Evolutionary conservation across 352 stramenopile genomes (phyloP).

Genomic region (Stramenopiles sp.): DNA sequence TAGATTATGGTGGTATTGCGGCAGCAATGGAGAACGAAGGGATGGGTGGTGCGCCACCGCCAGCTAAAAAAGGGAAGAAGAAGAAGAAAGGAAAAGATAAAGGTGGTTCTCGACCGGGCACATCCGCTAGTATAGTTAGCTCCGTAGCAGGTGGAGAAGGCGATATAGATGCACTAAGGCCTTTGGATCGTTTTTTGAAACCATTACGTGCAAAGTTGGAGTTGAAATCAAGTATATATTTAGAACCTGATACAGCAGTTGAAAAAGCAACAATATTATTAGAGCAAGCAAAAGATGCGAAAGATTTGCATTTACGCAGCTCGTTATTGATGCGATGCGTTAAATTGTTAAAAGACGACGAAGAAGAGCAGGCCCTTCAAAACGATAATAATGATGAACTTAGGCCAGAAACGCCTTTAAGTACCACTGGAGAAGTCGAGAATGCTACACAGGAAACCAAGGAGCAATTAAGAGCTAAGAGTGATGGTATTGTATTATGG

Average conservation of each 20-base stretch:
- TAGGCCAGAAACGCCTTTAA: not conserved
- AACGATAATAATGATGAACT: constrained; percentile 3
- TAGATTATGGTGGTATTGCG: constrained; percentile 34
- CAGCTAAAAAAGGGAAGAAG: not conserved
- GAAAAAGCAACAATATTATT: constrained; percentile 33
- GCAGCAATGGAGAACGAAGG: not conserved
- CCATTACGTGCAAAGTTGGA: constrained; percentile 37
- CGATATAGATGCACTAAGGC: constrained; percentile 23
- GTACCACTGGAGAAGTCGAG: no score
- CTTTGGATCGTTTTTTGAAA: constrained; percentile 41
- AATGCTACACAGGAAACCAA: not conserved
- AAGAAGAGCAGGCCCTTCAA: constrained; percentile 10
- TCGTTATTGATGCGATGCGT: constrained; percentile 20
- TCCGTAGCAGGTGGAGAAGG: constrained; percentile 17
- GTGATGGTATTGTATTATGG: constrained; percentile 12
- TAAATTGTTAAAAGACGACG: constrained; percentile 13
- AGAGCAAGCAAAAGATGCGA: constrained; percentile 43
- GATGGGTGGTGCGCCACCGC: not conserved
- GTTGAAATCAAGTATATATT: constrained; percentile 35
- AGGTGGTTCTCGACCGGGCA: not conserved
- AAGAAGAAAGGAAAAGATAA: no score
- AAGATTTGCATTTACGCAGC: constrained; percentile 24
- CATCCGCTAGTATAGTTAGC: not conserved
- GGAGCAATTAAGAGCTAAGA: not conserved
- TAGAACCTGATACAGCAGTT: constrained; percentile 25